A percentile compares a stretch with the other conserved stretches of the same genome.
phyloP scores from a whole-genome alignment of 352 stramenopile genomes.

The Globisporangium solare region DNA sequence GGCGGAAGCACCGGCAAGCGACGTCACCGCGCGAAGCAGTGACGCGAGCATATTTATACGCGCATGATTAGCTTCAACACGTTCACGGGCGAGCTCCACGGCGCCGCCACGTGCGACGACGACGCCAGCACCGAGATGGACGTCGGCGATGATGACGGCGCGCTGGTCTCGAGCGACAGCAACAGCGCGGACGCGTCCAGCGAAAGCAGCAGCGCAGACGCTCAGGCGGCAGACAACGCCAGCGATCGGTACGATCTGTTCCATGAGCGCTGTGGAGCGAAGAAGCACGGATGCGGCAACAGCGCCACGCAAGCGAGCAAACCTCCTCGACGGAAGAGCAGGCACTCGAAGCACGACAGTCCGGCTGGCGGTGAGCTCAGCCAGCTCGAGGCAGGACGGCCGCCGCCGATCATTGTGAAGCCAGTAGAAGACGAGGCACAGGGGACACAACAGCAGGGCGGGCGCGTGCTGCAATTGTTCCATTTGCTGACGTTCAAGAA shows the following conservation, averaged over 20 bases:
- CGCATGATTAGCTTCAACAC: slow-evolving; percentile 80
- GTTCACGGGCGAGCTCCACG: slow-evolving; percentile 28
- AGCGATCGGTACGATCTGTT: slow-evolving; percentile 28
- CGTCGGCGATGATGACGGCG: slow-evolving; percentile 15
- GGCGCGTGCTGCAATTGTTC: slow-evolving; percentile 51
- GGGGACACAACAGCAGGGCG: slow-evolving; percentile 11
- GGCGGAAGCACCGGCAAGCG: not conserved
- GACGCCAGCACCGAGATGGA: slow-evolving; percentile 28
- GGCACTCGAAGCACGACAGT: not conserved
- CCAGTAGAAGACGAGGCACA: not conserved
- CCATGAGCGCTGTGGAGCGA: slow-evolving; percentile 17
- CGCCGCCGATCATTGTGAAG: slow-evolving; percentile 6
- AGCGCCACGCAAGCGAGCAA: not conserved
- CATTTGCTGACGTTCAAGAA: slow-evolving; percentile 63
- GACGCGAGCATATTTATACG: not conserved
- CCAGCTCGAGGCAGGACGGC: not conserved
- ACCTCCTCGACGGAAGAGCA: not conserved
- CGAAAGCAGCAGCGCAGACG: slow-evolving; percentile 27
- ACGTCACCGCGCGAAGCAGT: slow-evolving; percentile 2
- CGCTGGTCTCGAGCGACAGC: slow-evolving; percentile 9
- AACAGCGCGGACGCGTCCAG: slow-evolving; percentile 19
- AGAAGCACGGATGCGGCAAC: not conserved
- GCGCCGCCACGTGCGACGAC: not conserved
- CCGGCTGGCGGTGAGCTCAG: not conserved
- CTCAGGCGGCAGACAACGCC: slow-evolving; percentile 15